A percentile compares a stretch with the other conserved stretches of the same genome.
Evolutionary conservation across 1,284 basidiomycete genomes (phyloP).

Genomic region (Trichosporon sp.): DNA sequence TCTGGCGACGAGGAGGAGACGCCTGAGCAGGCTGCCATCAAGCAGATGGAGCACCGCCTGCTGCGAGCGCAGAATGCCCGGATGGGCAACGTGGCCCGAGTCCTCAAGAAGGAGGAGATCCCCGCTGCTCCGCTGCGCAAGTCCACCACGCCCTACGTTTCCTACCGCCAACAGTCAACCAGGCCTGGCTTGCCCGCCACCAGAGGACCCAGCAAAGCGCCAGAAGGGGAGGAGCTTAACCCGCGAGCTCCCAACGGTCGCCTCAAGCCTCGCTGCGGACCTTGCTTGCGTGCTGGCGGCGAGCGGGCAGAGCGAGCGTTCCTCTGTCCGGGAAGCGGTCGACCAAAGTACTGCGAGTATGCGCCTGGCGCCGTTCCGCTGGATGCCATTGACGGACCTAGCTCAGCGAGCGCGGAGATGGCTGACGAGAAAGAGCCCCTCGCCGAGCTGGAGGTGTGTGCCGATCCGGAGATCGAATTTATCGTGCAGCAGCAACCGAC

Average conservation of each 20-base stretch:
- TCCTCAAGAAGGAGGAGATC: background rate
- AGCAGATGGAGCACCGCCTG: slow-evolving; percentile 18
- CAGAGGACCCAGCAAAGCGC: background rate
- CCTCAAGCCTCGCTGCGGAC: slow-evolving; percentile 11
- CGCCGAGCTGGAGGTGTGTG: background rate
- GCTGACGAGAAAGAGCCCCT: background rate
- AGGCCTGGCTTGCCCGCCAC: background rate
- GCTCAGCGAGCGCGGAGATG: background rate
- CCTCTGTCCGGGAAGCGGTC: slow-evolving; percentile 21
- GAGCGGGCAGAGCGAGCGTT: slow-evolving; percentile 19
- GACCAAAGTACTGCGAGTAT: slow-evolving; percentile 15
- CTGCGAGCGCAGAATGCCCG: background rate
- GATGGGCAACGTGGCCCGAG: background rate
- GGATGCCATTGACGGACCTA: background rate
- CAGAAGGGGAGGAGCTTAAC: background rate
- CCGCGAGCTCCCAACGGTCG: slow-evolving; percentile 11
- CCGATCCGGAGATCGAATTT: background rate
- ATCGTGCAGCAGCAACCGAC: background rate
- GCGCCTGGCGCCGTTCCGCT: background rate
- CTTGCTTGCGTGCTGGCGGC: slow-evolving; percentile 4
- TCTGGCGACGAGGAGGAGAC: slow-evolving; percentile 13
- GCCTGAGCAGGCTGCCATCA: slow-evolving; percentile 11
- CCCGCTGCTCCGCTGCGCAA: slow-evolving; percentile 12
- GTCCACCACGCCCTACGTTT: slow-evolving; percentile 1
- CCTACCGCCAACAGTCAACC: slow-evolving; percentile 9